These are phyloP conservation scores for Termitomyces heimii DNA, from an alignment of 768 basidiomycete genomes.

Conservation along the genomic window DNA sequence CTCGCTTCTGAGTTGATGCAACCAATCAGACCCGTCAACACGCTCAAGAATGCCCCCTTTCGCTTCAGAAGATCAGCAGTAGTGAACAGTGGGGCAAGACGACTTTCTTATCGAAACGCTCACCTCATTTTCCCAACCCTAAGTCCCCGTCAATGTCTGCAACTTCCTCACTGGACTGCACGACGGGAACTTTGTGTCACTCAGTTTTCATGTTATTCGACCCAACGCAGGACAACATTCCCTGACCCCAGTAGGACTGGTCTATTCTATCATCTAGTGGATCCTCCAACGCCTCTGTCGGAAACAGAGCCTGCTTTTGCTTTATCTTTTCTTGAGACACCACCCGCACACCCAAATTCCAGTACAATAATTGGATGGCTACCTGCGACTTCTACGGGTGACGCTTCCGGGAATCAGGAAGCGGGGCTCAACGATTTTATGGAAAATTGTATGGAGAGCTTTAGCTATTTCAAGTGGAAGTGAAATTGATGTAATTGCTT, in stretches of 20 bases:
- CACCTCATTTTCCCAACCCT: neutral
- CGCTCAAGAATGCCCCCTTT: neutral
- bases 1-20: neutral
- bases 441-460: constrained; percentile 54
- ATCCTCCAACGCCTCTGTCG: constrained; percentile 46
- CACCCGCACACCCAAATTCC: constrained; percentile 40
- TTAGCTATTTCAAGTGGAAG: neutral
- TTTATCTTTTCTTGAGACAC: constrained; percentile 51
- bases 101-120: neutral
- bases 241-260: constrained; percentile 57
- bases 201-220: neutral
- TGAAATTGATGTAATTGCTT: neutral
- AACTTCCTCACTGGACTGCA: neutral
- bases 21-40: neutral
- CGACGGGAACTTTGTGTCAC: neutral
- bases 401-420: constrained; percentile 17
- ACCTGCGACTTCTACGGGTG: constrained; percentile 36
- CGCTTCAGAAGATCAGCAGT: neutral
- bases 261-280: constrained; percentile 63
- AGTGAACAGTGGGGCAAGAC: neutral
- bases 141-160: neutral
- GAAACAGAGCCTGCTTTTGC: constrained; percentile 47
- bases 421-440: constrained; percentile 65
- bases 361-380: constrained; percentile 64
- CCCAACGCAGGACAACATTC: constrained; percentile 4